A percentile compares a stretch with the other conserved stretches of the same genome.
Evolutionary conservation across 176 grass and related monocot species (phyloP).

Genomic region (Oryza officinalis): DNA sequence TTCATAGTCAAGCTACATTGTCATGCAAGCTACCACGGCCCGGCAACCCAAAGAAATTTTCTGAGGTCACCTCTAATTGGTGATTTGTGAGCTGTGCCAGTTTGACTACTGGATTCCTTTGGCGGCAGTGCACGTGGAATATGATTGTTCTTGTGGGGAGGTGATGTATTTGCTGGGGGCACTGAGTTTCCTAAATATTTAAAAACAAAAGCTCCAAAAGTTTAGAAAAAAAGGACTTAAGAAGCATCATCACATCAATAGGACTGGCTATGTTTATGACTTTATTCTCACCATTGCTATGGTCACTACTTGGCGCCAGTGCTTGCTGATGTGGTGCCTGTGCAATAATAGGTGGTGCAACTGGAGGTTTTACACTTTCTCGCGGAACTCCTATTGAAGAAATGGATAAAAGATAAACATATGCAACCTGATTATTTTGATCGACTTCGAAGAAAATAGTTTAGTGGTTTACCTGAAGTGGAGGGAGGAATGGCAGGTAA

Average conservation of each 20-base stretch:
- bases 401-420: constrained; percentile 22
- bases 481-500: constrained; percentile 51
- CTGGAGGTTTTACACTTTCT: constrained; percentile 45
- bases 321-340: constrained; percentile 42
- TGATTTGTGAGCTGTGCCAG: constrained; percentile 43
- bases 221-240: background rate
- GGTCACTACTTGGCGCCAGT: constrained; percentile 46
- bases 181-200: constrained; percentile 49
- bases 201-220: constrained; percentile 15
- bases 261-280: background rate
- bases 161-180: constrained; percentile 44
- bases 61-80: constrained; percentile 53
- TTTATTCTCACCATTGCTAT: constrained; percentile 49
- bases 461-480: constrained; percentile 49
- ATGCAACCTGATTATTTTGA: background rate
- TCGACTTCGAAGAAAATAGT: background rate
- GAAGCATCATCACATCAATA: constrained; percentile 9
- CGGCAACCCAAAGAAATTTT: background rate
- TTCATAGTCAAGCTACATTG: constrained; percentile 26
- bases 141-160: constrained; percentile 36
- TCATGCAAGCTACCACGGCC: background rate
- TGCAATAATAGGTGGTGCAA: constrained; percentile 37
- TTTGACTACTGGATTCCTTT: constrained; percentile 36
- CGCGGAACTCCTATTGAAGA: constrained; percentile 36
- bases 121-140: constrained; percentile 58